Evolutionary conservation across 2,329 filamentous ascomycete species (phyloP).

Genomic region (Moelleriella libera): DNA sequence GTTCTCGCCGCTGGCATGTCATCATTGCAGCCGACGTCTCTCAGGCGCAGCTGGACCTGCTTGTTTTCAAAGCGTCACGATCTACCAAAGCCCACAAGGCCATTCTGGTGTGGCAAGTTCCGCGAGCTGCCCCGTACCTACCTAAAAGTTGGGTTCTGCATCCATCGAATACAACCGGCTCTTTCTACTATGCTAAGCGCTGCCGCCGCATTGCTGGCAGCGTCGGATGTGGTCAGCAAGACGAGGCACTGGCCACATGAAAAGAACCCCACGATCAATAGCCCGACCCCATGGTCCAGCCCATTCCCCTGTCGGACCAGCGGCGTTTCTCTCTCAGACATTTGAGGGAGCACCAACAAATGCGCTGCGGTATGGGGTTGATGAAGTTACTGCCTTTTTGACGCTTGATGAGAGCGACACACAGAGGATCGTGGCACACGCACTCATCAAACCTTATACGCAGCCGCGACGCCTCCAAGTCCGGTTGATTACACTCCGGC

Average conservation of each 20-base stretch:
- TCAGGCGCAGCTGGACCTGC: too few species aligned
- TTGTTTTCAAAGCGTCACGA: neutral
- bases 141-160: neutral
- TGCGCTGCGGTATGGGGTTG: neutral
- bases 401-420: neutral
- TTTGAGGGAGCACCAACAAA: neutral
- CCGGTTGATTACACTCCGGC: neutral
- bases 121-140: neutral
- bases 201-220: neutral
- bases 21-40: too few species aligned
- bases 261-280: too few species aligned
- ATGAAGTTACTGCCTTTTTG: neutral
- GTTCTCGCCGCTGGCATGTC: neutral
- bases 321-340: slow-evolving; percentile 2
- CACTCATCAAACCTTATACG: neutral
- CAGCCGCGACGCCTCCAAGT: slow-evolving; percentile 2
- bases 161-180: neutral
- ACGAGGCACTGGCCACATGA: neutral
- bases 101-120: neutral
- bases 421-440: neutral
- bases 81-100: neutral
- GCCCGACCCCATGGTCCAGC: slow-evolving; percentile 1
- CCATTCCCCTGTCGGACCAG: slow-evolving; percentile 3
- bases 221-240: neutral
- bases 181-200: too few species aligned